Evolutionary conservation across 192 early-diverging fungal genomes (phyloP), one percentile per base, ranked within the genome.

Genomic region (Gorgonomyces haynaldii): DNA sequence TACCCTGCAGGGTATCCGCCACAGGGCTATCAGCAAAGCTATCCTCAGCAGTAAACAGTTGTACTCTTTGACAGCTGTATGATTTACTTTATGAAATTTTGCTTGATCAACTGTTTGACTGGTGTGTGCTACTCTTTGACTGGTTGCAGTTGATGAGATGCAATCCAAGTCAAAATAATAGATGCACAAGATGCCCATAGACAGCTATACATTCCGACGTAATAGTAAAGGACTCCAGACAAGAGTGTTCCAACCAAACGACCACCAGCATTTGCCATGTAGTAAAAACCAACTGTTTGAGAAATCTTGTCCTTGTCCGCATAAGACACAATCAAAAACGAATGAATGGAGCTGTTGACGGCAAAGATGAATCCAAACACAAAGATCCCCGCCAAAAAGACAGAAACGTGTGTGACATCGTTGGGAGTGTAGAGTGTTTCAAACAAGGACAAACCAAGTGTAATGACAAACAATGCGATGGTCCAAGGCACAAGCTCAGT

Each of bases 201-300:
- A n/a, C 43, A 45, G 10, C 25, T 16, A 2, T 8, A 45, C 38
- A 49, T 2, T 10, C 34, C 30, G 9, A n/a, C 19, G 21, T 37
- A 1, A 10, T 12, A 13, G 13, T 49, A 49, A 12, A 49, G 15
- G 23, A 13, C 21, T 20, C 47, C 47, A n/a, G 32, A 37, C 17
- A 29, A 19, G 9, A 49, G 36, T 8, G 32, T 37, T 26, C 47
- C 47, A 0, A 42, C 10, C 38, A 49, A 13, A 15, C 47, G 27
- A 2, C 47, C 47, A n/a, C 17, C 34, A 19, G 38, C 35, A 29
- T 49, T 49, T 15, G 30, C 32, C 7, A 17, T 26, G 34, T 49
- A 63, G 43, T 64, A 64, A 36, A 64, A 59, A 12, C 62, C 62
- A 0, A 64, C 62, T 26, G 57, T 64, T 22, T 50, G 42, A 6